Conservation (phyloP, 345 rosid genomes). For the Rhizophora apiculata region DNA sequence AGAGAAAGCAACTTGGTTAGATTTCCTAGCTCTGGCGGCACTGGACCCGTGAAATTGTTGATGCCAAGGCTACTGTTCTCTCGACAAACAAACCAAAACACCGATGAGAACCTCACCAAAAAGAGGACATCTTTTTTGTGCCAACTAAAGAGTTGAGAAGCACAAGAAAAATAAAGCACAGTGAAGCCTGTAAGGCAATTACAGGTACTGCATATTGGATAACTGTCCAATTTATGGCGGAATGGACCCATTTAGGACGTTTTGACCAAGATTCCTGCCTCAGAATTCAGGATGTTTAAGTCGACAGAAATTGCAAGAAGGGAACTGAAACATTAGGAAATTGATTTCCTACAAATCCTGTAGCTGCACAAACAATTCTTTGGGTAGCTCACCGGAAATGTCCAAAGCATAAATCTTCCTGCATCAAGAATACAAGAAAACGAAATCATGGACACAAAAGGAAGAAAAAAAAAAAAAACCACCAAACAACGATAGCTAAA, state of each 20-base stretch:
- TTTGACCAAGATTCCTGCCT: constrained; percentile 53
- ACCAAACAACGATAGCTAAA: neutral
- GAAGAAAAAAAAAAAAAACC: neutral
- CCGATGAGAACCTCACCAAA: constrained; percentile 4
- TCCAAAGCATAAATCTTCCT: constrained; percentile 64
- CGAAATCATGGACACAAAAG: neutral
- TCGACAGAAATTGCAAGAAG: neutral
- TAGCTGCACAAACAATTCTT: constrained; percentile 42
- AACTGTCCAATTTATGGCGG: constrained; percentile 46
- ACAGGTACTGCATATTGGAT: constrained; percentile 54
- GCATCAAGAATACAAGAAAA: constrained; percentile 12
- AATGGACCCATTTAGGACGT: constrained; percentile 46
- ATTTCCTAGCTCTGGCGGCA: constrained; percentile 54
- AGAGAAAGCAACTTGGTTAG: constrained; percentile 46
- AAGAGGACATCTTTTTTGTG: neutral
- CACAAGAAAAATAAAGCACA: neutral
- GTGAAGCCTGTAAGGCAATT: constrained; percentile 18
- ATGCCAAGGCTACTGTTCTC: constrained; percentile 54
- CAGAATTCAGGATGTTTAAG: constrained; percentile 7
- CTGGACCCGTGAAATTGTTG: constrained; percentile 51
- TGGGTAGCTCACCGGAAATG: constrained; percentile 47
- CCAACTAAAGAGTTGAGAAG: neutral
- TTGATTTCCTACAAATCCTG: constrained; percentile 42
- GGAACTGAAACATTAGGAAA: neutral
- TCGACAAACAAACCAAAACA: constrained; percentile 18